Base-by-base conservation (phyloP, 495 filamentous ascomycete genomes). In the Chaetomium fimeti region DNA sequence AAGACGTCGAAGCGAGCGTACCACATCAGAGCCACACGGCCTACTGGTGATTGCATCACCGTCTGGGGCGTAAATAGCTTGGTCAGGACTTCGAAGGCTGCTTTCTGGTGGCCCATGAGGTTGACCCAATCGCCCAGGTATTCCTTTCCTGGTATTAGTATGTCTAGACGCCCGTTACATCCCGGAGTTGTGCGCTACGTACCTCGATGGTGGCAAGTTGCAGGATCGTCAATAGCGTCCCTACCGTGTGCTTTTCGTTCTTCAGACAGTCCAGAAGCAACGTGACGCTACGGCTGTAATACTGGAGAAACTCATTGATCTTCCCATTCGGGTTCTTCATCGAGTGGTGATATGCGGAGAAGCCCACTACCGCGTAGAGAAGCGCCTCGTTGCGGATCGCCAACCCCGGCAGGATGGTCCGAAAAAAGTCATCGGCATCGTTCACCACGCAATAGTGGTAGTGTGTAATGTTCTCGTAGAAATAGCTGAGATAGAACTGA, bases 171-270 rank as follows among this genome's bases (percentile, higher is more conserved):
- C 13, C 48, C 45, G 38, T 47, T 3, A 51, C 22, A 6, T 6
- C 15, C 43, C 20, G 28, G 49, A 16, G 60, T 55, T 15, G 57
- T 32, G 13, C 22, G 25, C 9, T 12, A 53, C 79, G 73, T 82
- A 97, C 93, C 86, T 98, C 94, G 64, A 97, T 92, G 9, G 88
- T 93, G 51, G 92, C 93, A 47, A 98, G 85, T 66, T 97, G 92
- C 47, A 98, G 79, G 42, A 98, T 93, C 7, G 93, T 95, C 59
- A 96, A 77, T 40, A 98, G 74, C 13, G 88, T 97, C n/a, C 89
- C 85, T 40, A 89, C 80, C 45, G 69, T 88, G 68, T 91, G 88
- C 64, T 82, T 84, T 65, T 90, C 87, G 51, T 84, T 85, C 45
- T 83, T 83, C 48, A 98, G 74, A 13, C 87, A 92, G 55, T 81